phyloP scores from a whole-genome alignment of 306 rosid species.

The Glycine soja region DNA sequence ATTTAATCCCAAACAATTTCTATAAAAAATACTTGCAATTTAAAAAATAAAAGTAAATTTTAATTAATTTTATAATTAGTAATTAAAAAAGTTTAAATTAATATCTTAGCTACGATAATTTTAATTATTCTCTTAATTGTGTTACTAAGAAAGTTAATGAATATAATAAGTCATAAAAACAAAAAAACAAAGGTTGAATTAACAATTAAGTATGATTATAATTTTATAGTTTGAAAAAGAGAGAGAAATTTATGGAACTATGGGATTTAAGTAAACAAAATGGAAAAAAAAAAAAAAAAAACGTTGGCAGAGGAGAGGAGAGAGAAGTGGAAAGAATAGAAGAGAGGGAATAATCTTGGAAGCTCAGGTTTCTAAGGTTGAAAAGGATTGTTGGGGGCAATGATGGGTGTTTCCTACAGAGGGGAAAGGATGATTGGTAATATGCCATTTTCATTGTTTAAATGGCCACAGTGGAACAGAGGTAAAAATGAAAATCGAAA shows the following conservation, averaged over 20 bases:
- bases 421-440: conserved; percentile 99
- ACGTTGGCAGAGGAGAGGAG: not conserved
- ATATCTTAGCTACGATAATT: too few relatives aligned
- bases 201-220: too few relatives aligned
- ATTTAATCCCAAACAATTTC: too few relatives aligned
- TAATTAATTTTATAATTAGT: too few relatives aligned
- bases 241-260: conserved; percentile 11
- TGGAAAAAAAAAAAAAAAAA: not conserved
- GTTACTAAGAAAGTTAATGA: too few relatives aligned
- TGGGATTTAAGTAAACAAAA: not conserved
- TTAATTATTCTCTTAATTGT: too few relatives aligned
- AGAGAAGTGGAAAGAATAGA: conserved; percentile 46
- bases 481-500: conserved; percentile 5
- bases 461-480: conserved; percentile 60
- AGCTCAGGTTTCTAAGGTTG: conserved; percentile 96
- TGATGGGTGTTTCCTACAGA: conserved; percentile 99
- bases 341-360: conserved; percentile 67
- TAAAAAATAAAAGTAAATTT: too few relatives aligned
- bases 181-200: too few relatives aligned
- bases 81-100: too few relatives aligned
- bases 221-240: conserved; percentile 25
- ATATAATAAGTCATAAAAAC: too few relatives aligned
- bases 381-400: conserved; percentile 99
- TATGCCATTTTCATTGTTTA: conserved; percentile 95
- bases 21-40: too few relatives aligned